Conservation (phyloP, 140 eudicot genomes). For the Erigeron philadelphicus region DNA sequence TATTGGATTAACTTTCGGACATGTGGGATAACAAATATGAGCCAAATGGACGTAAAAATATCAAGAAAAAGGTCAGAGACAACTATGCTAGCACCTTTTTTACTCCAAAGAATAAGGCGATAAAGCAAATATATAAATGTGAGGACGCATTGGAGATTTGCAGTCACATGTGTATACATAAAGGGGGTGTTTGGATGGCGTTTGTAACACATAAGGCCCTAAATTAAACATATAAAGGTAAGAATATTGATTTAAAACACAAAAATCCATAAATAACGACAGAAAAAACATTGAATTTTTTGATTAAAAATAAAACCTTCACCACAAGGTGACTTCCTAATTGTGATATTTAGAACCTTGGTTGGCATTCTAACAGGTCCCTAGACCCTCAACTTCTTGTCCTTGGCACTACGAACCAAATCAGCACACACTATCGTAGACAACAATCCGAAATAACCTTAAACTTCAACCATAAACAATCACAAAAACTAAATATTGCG, state of each 20-base stretch:
- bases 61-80: not conserved
- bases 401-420: conserved; percentile 43
- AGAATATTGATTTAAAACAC: too few species aligned
- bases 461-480: not conserved
- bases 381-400: conserved; percentile 43
- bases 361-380: conserved; percentile 55
- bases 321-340: conserved; percentile 52
- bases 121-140: not conserved
- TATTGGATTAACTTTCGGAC: not conserved
- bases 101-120: not conserved
- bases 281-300: too few species aligned
- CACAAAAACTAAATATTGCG: not conserved
- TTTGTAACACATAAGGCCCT: too few species aligned
- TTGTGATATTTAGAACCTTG: conserved; percentile 46
- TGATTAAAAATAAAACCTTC: conserved; percentile 32
- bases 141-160: not conserved
- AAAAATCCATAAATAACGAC: too few species aligned
- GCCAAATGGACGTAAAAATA: not conserved
- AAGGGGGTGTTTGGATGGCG: not conserved
- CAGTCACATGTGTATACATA: not conserved
- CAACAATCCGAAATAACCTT: not conserved
- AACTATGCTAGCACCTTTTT: not conserved
- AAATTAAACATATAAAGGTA: too few species aligned
- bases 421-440: conserved; percentile 30
- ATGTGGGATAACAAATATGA: not conserved